phyloP scores from a whole-genome alignment of 164 flowering plant species.

The Macadamia integrifolia region DNA sequence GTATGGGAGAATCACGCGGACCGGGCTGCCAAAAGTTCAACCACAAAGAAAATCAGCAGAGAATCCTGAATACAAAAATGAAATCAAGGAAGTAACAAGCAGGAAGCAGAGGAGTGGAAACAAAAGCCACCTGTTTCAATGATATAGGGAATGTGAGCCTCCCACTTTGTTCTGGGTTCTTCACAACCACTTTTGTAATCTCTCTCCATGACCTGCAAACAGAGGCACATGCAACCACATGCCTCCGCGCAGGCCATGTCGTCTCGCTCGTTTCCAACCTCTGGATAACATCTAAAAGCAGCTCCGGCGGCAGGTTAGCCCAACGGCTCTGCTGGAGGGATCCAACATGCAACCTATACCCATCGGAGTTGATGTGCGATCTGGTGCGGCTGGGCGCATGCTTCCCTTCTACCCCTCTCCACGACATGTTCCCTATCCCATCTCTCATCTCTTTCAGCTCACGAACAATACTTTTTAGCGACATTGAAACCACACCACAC shows the following conservation, averaged over 20 bases:
- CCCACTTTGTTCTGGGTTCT: constrained; percentile 47
- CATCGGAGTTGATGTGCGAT: constrained; percentile 55
- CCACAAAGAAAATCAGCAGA: neutral
- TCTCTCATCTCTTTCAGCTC: constrained; percentile 55
- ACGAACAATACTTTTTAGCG: constrained; percentile 46
- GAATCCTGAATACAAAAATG: neutral
- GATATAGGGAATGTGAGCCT: constrained; percentile 53
- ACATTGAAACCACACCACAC: constrained; percentile 24
- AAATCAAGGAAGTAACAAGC: neutral
- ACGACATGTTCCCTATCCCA: constrained; percentile 47
- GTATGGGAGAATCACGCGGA: constrained; percentile 53
- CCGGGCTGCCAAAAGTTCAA: constrained; percentile 33
- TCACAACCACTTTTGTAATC: constrained; percentile 35
- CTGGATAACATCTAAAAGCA: constrained; percentile 46
- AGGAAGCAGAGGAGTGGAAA: neutral
- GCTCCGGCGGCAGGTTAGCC: constrained; percentile 50
- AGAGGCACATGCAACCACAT: constrained; percentile 46
- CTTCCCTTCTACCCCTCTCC: constrained; percentile 39
- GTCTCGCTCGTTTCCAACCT: constrained; percentile 37
- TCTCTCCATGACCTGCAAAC: constrained; percentile 57
- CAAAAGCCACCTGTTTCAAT: constrained; percentile 51
- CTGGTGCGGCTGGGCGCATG: constrained; percentile 38
- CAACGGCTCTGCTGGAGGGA: constrained; percentile 36
- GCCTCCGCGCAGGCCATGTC: constrained; percentile 47
- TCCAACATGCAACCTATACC: constrained; percentile 7